Conservation (phyloP, 2,329 filamentous ascomycete species). For the Sporothrix luriei region DNA sequence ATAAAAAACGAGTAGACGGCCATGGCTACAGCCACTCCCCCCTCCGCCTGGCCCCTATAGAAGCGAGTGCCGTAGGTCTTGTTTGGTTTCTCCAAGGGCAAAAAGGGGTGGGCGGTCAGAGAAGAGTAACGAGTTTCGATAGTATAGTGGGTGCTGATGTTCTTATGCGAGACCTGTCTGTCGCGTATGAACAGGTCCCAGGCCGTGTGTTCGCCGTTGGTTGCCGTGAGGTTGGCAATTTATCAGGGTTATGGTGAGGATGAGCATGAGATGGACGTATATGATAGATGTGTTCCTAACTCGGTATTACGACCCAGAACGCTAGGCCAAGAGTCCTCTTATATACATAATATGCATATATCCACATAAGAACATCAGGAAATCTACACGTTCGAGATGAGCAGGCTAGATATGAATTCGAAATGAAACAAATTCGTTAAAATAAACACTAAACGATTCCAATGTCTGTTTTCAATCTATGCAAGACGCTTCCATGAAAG, state of each 20-base stretch:
- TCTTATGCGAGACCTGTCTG: background rate
- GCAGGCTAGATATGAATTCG: background rate
- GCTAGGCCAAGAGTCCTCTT: background rate
- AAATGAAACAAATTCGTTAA: background rate
- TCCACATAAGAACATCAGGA: background rate
- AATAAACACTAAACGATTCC: background rate
- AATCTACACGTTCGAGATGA: background rate
- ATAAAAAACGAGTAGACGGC: constrained; percentile 98
- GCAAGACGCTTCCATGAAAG: background rate
- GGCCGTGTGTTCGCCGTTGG: background rate
- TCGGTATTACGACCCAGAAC: constrained; percentile 3
- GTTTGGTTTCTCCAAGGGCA: background rate
- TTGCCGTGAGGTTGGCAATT: background rate
- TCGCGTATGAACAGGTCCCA: background rate
- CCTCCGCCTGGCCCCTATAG: constrained; percentile 22
- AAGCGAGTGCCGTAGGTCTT: background rate
- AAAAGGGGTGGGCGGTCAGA: background rate
- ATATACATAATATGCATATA: constrained; percentile 5
- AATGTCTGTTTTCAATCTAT: background rate
- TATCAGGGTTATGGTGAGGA: constrained; percentile 1
- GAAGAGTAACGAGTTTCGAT: background rate
- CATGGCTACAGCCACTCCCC: constrained; percentile 58
- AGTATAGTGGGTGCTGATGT: background rate
- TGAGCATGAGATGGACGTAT: background rate
- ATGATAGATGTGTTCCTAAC: constrained; percentile 8